Evolutionary conservation across 768 basidiomycete genomes (phyloP), one percentile per base, ranked within the genome.

Genomic region (Goffeauzyma gilvescens): DNA sequence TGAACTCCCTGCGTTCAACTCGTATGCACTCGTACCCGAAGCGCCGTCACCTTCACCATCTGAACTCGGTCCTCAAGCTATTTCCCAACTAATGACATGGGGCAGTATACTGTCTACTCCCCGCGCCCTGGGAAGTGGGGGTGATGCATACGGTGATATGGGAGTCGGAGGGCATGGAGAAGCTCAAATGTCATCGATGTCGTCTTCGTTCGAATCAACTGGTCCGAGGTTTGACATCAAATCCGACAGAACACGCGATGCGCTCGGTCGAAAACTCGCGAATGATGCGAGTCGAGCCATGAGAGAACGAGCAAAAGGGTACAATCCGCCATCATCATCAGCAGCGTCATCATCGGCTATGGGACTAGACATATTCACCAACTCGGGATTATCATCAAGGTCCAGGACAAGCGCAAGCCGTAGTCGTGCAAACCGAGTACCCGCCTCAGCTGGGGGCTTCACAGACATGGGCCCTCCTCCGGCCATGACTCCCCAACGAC

Each of bases 41-140:
- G 64, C 90, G 8, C 90, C 93, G 3, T 84, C 87, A 0, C 87
- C 87, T 1, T 81, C 80, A 6, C 78, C 86, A 0, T 72, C 76
- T 5, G 70, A 82, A 54, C 72, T 95, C 34, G 83, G 82, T 0
- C 75, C 86, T 2, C 67, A 70, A 4, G 81, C 83, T 1, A 71
- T 96, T 39, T 85, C 86, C 55, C 79, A 95, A 52, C 73, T 98
- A 13, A 86, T 96, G 80, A 98, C 93, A 10, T 89, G 85, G 86
- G 93, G 93, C 2, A 87, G 85, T 10, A 69, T 96, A 18, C 75
- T 78, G 50, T 79, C 82, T 13, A 96, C 93, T 7, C 93, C 93
- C 3, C 78, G 90, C 41, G 72, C 93, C 4, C 72, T 96, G 14
- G 49, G 54, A 32, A 48, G 53, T 9, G 37, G 27, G 9, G 49